These are phyloP conservation scores for Apophysomyces trapeziformis DNA, from an alignment of 371 early-diverging fungal genomes.

Conservation along the genomic window DNA sequence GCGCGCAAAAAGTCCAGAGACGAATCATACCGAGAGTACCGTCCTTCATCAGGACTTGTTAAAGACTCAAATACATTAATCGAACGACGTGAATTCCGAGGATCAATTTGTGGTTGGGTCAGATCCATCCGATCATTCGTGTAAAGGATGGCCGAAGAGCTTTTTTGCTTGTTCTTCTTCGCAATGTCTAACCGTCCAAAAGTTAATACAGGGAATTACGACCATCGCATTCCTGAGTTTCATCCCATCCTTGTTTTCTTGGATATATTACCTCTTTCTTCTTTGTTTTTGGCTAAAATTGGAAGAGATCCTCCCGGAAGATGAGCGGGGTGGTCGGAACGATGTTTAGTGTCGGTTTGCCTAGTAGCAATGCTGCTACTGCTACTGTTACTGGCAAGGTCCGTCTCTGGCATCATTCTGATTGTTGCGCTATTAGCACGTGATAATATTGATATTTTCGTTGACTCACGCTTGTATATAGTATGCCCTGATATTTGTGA, in stretches of 20 bases:
- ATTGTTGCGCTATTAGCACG: not conserved
- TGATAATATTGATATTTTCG: not conserved
- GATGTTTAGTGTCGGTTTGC: not conserved
- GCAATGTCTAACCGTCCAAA: not conserved
- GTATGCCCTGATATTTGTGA: conserved; percentile 7
- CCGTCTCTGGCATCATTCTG: conserved; percentile 3
- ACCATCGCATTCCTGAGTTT: not conserved
- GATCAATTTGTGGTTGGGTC: not conserved
- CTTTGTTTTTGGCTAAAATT: not conserved
- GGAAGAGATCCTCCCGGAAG: conserved; percentile 8
- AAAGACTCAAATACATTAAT: conserved; percentile 4
- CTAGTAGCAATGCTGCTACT: not conserved
- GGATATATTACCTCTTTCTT: not conserved
- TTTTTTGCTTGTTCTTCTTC: not conserved
- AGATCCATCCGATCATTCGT: not conserved
- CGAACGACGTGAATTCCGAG: conserved; percentile 4
- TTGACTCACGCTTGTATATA: conserved; percentile 1
- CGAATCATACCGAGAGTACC: conserved; percentile 75
- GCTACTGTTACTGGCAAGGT: not conserved
- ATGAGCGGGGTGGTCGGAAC: not conserved
- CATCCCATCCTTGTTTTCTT: not conserved
- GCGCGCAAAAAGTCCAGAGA: conserved; percentile 62
- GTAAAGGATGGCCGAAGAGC: not conserved
- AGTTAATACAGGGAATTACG: not conserved
- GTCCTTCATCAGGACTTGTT: conserved; percentile 55